Percentiles rank a stretch among this genome's conserved stretches.
These are phyloP conservation scores for Lunularia cruciata DNA, from an alignment of 225 moss, liverwort and hornwort genomes.

Conservation along the genomic window DNA sequence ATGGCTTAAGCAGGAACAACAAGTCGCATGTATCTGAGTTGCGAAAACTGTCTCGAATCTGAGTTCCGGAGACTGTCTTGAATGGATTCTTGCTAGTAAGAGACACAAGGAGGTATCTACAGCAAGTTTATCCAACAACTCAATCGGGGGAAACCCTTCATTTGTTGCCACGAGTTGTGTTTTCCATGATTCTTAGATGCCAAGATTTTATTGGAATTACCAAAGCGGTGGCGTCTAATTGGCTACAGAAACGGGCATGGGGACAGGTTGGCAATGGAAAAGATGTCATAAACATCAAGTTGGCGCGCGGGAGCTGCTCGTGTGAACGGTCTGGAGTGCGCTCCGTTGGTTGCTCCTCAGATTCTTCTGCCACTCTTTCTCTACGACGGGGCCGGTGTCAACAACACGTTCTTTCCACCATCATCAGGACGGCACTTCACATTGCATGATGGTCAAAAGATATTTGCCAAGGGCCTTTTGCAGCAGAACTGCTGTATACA, in stretches of 20 bases:
- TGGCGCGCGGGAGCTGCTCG: background rate
- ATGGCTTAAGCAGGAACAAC: slow-evolving; percentile 22
- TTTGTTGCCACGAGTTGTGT: background rate
- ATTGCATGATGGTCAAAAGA: too few species aligned
- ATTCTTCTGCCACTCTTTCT: background rate
- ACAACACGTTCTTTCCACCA: background rate
- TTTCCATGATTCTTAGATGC: background rate
- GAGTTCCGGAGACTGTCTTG: background rate
- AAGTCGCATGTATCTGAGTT: background rate
- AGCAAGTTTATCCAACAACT: background rate
- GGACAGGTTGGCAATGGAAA: background rate
- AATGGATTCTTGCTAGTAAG: background rate
- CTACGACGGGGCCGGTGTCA: background rate
- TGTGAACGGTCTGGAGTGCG: background rate
- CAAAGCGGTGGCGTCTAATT: background rate
- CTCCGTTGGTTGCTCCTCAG: background rate
- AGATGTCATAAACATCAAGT: background rate
- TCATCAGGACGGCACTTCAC: background rate
- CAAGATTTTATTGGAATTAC: background rate
- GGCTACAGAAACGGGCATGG: background rate
- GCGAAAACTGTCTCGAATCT: background rate
- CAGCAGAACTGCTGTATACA: background rate
- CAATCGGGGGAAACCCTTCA: background rate
- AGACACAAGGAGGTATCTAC: background rate
- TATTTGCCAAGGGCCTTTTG: too few species aligned